Evolutionary conservation across 148 eudicot species (phyloP).

Genomic region (Arctostaphylos glauca): DNA sequence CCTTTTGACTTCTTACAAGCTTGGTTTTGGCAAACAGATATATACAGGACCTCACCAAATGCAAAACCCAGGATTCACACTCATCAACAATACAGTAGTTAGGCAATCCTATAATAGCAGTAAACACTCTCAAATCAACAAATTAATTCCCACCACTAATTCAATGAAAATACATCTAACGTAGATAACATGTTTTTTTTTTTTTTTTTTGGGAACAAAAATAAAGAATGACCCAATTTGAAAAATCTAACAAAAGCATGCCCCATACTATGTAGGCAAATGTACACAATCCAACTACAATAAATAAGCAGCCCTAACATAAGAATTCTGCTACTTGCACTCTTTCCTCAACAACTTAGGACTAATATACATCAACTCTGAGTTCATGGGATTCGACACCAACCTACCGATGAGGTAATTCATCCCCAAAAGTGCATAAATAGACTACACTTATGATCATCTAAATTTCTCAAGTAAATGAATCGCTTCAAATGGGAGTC

Average conservation of each 20-base stretch:
- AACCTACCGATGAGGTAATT: not conserved
- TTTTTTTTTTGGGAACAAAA: constrained; percentile 4
- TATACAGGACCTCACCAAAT: not conserved
- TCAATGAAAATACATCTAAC: not conserved
- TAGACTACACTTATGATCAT: not conserved
- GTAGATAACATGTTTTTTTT: constrained; percentile 11
- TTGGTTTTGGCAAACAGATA: too few species aligned
- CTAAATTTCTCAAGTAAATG: not conserved
- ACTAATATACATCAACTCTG: constrained; percentile 1
- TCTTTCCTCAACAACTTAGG: not conserved
- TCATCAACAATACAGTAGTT: too few species aligned
- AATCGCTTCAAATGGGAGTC: not conserved
- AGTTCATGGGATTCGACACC: not conserved
- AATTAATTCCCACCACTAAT: not conserved
- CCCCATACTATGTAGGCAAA: not conserved
- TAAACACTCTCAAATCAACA: not conserved
- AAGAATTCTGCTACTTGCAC: not conserved
- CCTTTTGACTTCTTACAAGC: too few species aligned
- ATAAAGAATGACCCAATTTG: constrained; percentile 19
- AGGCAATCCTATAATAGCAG: not conserved
- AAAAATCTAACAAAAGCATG: constrained; percentile 5
- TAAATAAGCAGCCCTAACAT: not conserved
- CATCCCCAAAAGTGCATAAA: not conserved
- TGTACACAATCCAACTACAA: not conserved
- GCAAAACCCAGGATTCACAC: not conserved